Base-by-base conservation (phyloP, 2,329 filamentous ascomycete genomes). In the Diaporthe vexans region DNA sequence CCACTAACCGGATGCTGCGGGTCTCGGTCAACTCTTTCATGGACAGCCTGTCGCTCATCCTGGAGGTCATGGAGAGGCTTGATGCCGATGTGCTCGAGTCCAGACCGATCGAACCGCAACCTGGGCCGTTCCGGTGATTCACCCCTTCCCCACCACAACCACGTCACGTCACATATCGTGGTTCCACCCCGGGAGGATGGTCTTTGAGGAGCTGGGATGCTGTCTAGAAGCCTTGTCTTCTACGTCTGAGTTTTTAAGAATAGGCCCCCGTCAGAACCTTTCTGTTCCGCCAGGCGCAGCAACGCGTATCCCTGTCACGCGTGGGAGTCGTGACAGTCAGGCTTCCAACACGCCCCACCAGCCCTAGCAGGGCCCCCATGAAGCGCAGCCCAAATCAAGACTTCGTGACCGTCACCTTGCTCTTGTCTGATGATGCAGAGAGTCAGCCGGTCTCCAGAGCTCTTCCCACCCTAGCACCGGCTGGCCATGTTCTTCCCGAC, bases 21-120 rank as follows among this genome's bases (percentile, higher is more conserved):
- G 97, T 99, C 3, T 94, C 96, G 4, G 95, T 98, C 73, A 98
- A 98, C 84, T 95, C 95, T 13, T 98, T 98, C 83, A 95, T 98
- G 88, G 96, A 98, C 80, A 97, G 93, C 78, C 83, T 98, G 73
- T 91, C 91, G 70, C 91, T 98, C 7, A 93, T 98, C 1, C 83
- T 98, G 56, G 94, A 95, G 72, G 94, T 97, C 21, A 98, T 98
- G 94, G 92, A 94, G 83, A 93, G 97, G 82, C 84, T 98, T 79
- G 96, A 98, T 83, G 90, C 92, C 35, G 95, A 98, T 85, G 93
- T 97, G 2, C 82, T 98, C 52, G 90, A 81, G 59, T 76, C 78
- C 57, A 54, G 54, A 63, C 69, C 69, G 69, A 72, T 72, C 29
- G 57, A 72, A 61, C 57, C 69, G 29, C 69, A 72, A 33, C 29